A percentile compares a stretch with the other conserved stretches of the same genome.
Conservation (phyloP, 768 basidiomycete species). For the Podaxis sp. region DNA sequence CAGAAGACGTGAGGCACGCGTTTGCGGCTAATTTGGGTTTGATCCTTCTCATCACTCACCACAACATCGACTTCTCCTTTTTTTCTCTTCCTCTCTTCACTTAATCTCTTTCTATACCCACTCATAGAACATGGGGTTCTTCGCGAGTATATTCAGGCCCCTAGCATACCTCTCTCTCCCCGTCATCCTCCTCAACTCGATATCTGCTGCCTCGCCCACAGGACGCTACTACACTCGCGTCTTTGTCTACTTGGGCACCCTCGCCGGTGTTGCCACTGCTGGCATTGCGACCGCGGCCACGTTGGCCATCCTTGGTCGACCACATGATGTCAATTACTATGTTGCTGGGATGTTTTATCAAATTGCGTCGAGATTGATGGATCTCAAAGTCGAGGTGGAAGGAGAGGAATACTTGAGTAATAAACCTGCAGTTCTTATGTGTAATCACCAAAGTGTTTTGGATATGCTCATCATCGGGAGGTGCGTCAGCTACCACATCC, state of each 20-base stretch:
- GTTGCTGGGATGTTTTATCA: constrained; percentile 84
- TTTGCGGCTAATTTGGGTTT: constrained; percentile 15
- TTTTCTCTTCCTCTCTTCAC: background rate
- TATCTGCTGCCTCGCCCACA: constrained; percentile 53
- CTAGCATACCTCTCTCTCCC: constrained; percentile 80
- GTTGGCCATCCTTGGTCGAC: constrained; percentile 64
- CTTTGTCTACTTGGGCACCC: constrained; percentile 68
- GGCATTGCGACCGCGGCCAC: constrained; percentile 68
- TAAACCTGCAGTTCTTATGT: constrained; percentile 75
- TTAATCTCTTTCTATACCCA: constrained; percentile 1
- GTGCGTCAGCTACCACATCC: constrained; percentile 38
- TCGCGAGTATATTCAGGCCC: constrained; percentile 62
- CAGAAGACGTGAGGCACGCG: constrained; percentile 9
- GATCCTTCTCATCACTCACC: constrained; percentile 10
- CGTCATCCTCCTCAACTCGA: constrained; percentile 58
- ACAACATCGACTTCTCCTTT: background rate
- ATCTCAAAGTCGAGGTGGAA: constrained; percentile 75
- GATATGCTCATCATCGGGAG: constrained; percentile 82
- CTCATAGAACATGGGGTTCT: constrained; percentile 55
- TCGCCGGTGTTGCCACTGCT: constrained; percentile 71
- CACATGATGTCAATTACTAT: constrained; percentile 78
- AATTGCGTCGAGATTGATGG: constrained; percentile 61
- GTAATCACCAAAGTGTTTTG: constrained; percentile 93
- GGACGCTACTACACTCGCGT: constrained; percentile 74
- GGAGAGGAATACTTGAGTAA: constrained; percentile 78